A percentile compares a stretch with the other conserved stretches of the same genome.
phyloP scores from a whole-genome alignment of 805 yeast genomes.

The Candida tibetensis region DNA sequence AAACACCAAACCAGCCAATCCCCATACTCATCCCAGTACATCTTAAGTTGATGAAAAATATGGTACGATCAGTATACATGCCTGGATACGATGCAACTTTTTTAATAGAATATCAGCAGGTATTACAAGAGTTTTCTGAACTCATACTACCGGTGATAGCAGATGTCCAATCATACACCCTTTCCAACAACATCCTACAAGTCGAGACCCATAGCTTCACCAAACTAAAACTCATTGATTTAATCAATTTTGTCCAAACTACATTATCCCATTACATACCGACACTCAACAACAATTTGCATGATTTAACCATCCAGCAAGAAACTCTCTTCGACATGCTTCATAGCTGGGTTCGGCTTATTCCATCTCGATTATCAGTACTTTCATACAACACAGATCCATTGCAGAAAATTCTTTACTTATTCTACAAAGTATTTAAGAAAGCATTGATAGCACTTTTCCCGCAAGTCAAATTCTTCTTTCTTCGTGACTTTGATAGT shows the following conservation, averaged over 20 bases:
- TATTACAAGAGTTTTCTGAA: constrained; percentile 25
- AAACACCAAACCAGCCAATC: constrained; percentile 8
- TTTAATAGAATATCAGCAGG: constrained; percentile 24
- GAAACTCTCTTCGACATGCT: constrained; percentile 33
- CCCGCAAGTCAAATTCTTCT: constrained; percentile 42
- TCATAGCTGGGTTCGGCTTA: constrained; percentile 33
- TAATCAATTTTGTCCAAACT: constrained; percentile 22
- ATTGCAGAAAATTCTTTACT: constrained; percentile 29
- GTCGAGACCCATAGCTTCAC: constrained; percentile 15
- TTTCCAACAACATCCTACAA: not conserved
- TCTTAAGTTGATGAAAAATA: constrained; percentile 33
- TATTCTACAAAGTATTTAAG: constrained; percentile 32
- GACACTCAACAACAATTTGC: constrained; percentile 18
- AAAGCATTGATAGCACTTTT: constrained; percentile 33
- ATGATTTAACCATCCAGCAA: constrained; percentile 29
- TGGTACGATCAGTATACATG: constrained; percentile 31
- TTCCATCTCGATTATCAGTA: constrained; percentile 29
- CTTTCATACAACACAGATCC: constrained; percentile 25
- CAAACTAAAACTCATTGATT: constrained; percentile 20
- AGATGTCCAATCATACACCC: not conserved
- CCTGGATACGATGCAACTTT: constrained; percentile 35
- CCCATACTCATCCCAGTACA: constrained; percentile 29
- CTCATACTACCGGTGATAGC: not conserved
- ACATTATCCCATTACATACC: constrained; percentile 29
- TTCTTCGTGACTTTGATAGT: constrained; percentile 38